These are phyloP conservation scores for Moricandia moricandioides DNA, from an alignment of 345 rosid species.

Conservation along the genomic window DNA sequence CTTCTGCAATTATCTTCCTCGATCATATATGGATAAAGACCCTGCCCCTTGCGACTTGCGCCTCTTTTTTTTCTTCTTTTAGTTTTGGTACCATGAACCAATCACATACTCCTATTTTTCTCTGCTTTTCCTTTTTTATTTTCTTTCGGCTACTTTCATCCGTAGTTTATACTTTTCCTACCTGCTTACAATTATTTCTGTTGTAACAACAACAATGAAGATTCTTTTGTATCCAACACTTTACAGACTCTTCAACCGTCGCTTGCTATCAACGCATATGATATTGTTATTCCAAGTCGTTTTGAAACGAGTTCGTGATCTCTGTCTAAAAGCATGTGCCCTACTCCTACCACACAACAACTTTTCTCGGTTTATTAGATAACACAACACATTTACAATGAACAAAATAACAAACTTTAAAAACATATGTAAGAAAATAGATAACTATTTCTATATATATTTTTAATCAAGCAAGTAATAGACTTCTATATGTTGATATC, in stretches of 20 bases:
- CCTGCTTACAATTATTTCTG: slow-evolving; percentile 4
- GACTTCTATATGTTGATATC: too few species aligned
- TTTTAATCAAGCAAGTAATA: too few species aligned
- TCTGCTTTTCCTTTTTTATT: neutral
- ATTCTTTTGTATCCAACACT: slow-evolving; percentile 30
- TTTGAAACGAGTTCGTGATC: neutral
- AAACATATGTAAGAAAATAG: neutral
- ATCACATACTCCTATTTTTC: slow-evolving; percentile 19
- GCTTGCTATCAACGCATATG: slow-evolving; percentile 26
- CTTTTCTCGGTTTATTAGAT: neutral
- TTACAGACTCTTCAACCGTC: slow-evolving; percentile 14
- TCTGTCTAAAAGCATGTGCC: neutral
- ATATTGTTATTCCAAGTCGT: neutral
- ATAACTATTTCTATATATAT: neutral
- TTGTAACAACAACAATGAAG: slow-evolving; percentile 21
- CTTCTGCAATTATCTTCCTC: slow-evolving; percentile 16
- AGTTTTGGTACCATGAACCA: slow-evolving; percentile 33
- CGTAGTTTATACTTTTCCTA: slow-evolving; percentile 12
- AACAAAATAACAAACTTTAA: neutral
- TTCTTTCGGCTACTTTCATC: slow-evolving; percentile 36
- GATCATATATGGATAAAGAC: slow-evolving; percentile 20
- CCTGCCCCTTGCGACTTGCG: slow-evolving; percentile 30
- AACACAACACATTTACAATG: neutral
- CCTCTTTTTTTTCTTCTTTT: neutral
- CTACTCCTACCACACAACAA: slow-evolving; percentile 1